phyloP scores from a whole-genome alignment of 805 yeast species.

The Wickerhamiella dianesei region DNA sequence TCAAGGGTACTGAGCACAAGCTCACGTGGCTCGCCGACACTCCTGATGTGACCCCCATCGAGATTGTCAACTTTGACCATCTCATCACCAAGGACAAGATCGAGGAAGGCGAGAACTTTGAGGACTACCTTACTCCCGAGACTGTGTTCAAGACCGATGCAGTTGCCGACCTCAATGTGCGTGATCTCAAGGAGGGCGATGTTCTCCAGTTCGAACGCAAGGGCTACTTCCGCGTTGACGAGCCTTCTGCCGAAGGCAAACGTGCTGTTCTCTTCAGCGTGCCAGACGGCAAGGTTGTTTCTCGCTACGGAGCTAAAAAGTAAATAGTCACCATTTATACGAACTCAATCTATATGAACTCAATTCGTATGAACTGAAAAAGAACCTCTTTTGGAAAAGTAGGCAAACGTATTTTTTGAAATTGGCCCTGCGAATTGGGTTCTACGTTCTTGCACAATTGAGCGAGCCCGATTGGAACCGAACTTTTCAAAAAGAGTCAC shows the following conservation, averaged over 20 bases:
- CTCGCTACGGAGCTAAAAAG: conserved; percentile 61
- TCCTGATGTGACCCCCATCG: conserved; percentile 54
- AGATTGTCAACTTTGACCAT: conserved; percentile 84
- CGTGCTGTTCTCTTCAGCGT: conserved; percentile 76
- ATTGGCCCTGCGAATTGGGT: too few relatives aligned
- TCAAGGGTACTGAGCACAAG: conserved; percentile 90
- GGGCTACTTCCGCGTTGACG: conserved; percentile 83
- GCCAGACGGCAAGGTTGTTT: conserved; percentile 85
- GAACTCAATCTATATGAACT: too few relatives aligned
- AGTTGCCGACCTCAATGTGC: conserved; percentile 66
- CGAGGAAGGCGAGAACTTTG: conserved; percentile 88
- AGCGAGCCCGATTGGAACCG: too few relatives aligned
- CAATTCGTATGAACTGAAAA: too few relatives aligned
- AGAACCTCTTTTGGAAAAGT: too few relatives aligned
- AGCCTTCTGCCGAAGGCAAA: conserved; percentile 38
- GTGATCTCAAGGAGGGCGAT: conserved; percentile 68
- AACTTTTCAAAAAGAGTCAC: too few relatives aligned
- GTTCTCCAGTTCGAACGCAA: conserved; percentile 92
- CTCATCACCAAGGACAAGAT: conserved; percentile 88
- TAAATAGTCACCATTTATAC: conserved; percentile 2
- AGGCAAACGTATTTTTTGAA: too few relatives aligned
- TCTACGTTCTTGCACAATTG: too few relatives aligned
- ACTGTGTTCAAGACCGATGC: conserved; percentile 76
- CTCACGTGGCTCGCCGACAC: conserved; percentile 89
- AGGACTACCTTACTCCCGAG: conserved; percentile 75